A percentile compares a stretch with the other conserved stretches of the same genome.
Evolutionary conservation across 2,329 filamentous ascomycete species (phyloP).

Genomic region (Clathrospora elynae): DNA sequence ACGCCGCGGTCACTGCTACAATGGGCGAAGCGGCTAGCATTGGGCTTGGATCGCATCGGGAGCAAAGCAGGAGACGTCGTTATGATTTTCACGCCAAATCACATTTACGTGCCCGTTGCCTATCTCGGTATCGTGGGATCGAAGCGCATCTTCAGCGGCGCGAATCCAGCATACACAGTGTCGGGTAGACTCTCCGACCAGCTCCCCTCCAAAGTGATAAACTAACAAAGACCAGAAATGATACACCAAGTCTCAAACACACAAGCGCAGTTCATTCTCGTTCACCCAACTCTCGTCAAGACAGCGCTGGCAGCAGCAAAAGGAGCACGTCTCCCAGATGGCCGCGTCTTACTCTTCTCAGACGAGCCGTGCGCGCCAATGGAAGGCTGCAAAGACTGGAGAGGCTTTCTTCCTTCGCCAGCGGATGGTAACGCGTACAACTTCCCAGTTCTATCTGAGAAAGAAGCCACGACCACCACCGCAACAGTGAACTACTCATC

Average conservation of each 20-base stretch:
- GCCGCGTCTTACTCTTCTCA: constrained; percentile 42
- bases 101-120: constrained; percentile 59
- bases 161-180: constrained; percentile 59
- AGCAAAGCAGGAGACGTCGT: constrained; percentile 56
- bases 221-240: constrained; percentile 36
- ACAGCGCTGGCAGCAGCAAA: constrained; percentile 38
- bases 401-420: constrained; percentile 34
- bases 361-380: constrained; percentile 31
- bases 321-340: constrained; percentile 36
- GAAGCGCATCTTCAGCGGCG: constrained; percentile 59
- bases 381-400: constrained; percentile 41
- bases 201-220: neutral
- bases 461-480: constrained; percentile 38
- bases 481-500: constrained; percentile 59
- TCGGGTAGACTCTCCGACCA: constrained; percentile 47
- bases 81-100: constrained; percentile 60
- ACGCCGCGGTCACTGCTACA: constrained; percentile 53
- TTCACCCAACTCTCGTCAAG: constrained; percentile 37
- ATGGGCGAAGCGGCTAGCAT: constrained; percentile 57
- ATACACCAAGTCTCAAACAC: constrained; percentile 44
- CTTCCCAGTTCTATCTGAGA: constrained; percentile 33
- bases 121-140: constrained; percentile 59
- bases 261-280: constrained; percentile 40
- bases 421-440: constrained; percentile 34
- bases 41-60: constrained; percentile 54